Evolutionary conservation across 352 stramenopile genomes (phyloP).

Genomic region (Globisporangium paroecandrum): DNA sequence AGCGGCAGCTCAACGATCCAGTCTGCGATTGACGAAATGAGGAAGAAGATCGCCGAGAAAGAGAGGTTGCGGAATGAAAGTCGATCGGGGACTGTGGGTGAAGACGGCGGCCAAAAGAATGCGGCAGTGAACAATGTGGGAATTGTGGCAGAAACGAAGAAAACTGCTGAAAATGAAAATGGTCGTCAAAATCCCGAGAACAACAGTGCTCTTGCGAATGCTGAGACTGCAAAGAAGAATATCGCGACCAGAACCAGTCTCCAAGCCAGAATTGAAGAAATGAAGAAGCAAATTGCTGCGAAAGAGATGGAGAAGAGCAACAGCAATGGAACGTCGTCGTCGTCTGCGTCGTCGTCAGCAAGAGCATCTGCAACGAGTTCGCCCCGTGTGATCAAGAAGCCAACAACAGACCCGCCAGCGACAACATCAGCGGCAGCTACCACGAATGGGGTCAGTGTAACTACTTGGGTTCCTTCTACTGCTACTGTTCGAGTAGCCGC

Average conservation of each 20-base stretch:
- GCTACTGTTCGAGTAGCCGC: slow-evolving; percentile 2
- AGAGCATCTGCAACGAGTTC: slow-evolving; percentile 12
- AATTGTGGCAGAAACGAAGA: not conserved
- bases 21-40: slow-evolving; percentile 50
- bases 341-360: slow-evolving; percentile 2
- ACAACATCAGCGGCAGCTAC: not conserved
- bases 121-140: not conserved
- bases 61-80: slow-evolving; percentile 34
- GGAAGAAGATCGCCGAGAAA: slow-evolving; percentile 48
- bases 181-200: not conserved
- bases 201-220: not conserved
- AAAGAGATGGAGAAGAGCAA: slow-evolving; percentile 24
- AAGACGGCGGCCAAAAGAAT: not conserved
- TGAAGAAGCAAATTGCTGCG: slow-evolving; percentile 32
- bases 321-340: slow-evolving; percentile 1
- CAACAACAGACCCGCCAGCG: not conserved
- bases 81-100: slow-evolving; percentile 11
- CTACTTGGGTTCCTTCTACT: slow-evolving; percentile 11
- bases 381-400: not conserved
- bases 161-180: not conserved
- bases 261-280: slow-evolving; percentile 21
- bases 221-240: not conserved
- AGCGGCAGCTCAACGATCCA: slow-evolving; percentile 23
- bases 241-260: slow-evolving; percentile 9
- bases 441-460: slow-evolving; percentile 16